phyloP scores from a whole-genome alignment of 2,329 filamentous ascomycete genomes.

The Monilinia fructicola region DNA sequence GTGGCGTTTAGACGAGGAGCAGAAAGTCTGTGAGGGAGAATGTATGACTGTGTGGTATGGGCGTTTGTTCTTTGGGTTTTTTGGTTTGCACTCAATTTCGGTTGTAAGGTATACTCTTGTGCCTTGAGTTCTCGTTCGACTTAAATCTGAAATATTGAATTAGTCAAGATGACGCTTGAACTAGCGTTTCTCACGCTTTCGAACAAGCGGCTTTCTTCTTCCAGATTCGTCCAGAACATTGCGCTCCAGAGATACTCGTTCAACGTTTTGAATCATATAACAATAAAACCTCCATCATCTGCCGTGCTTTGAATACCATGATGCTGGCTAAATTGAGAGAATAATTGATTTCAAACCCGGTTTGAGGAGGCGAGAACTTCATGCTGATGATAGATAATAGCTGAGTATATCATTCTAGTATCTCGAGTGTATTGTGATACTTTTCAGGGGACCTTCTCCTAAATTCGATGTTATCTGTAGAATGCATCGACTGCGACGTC shows the following conservation, averaged over 20 bases:
- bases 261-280: not conserved
- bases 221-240: not conserved
- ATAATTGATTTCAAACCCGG: not conserved
- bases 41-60: no score
- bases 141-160: no score
- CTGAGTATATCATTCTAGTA: not conserved
- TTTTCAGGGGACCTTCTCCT: not conserved
- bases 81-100: no score
- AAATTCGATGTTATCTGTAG: not conserved
- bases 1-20: no score
- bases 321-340: not conserved
- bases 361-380: not conserved
- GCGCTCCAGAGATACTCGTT: not conserved
- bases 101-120: no score
- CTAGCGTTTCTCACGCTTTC: not conserved
- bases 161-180: no score
- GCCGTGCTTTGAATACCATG: not conserved
- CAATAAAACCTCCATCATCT: not conserved
- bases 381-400: not conserved
- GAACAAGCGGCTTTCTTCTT: not conserved
- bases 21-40: no score
- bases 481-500: not conserved
- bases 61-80: no score
- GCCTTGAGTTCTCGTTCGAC: no score
- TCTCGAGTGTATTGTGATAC: not conserved